phyloP scores from a whole-genome alignment of 176 grass and related monocot genomes.

The Panicum miliaceum region DNA sequence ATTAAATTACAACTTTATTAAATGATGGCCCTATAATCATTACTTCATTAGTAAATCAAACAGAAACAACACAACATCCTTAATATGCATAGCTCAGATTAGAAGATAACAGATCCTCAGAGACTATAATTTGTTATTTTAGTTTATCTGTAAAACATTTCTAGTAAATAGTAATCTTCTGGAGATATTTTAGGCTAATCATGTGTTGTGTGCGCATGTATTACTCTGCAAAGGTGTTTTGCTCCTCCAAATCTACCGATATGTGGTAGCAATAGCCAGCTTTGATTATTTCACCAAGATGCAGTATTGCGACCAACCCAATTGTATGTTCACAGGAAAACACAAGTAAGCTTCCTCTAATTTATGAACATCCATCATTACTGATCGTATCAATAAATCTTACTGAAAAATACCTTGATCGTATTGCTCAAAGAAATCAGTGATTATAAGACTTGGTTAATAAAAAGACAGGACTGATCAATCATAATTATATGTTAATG shows the following conservation, averaged over 20 bases:
- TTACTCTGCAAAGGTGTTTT: background rate
- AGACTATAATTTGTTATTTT: background rate
- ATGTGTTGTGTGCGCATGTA: background rate
- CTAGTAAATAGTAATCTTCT: background rate
- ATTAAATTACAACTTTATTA: background rate
- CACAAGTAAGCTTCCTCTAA: background rate
- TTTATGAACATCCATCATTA: background rate
- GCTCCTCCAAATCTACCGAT: background rate
- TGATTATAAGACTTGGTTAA: background rate
- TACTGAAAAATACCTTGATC: background rate
- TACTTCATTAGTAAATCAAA: background rate
- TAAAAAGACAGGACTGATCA: background rate
- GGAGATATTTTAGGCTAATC: slow-evolving; percentile 9
- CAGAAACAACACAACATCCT: background rate
- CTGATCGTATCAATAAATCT: background rate
- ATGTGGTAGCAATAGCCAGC: background rate
- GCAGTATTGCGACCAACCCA: background rate
- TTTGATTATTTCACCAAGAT: slow-evolving; percentile 9
- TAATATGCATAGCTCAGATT: slow-evolving; percentile 6
- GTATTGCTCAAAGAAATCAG: background rate
- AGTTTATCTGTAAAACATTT: background rate
- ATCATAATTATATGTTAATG: background rate
- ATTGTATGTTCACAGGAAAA: background rate
- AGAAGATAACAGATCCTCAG: background rate
- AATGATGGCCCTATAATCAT: background rate